Evolutionary conservation across 2,329 filamentous ascomycete genomes (phyloP), one percentile per base, ranked within the genome.

Genomic region (Bertia moriformis): DNA sequence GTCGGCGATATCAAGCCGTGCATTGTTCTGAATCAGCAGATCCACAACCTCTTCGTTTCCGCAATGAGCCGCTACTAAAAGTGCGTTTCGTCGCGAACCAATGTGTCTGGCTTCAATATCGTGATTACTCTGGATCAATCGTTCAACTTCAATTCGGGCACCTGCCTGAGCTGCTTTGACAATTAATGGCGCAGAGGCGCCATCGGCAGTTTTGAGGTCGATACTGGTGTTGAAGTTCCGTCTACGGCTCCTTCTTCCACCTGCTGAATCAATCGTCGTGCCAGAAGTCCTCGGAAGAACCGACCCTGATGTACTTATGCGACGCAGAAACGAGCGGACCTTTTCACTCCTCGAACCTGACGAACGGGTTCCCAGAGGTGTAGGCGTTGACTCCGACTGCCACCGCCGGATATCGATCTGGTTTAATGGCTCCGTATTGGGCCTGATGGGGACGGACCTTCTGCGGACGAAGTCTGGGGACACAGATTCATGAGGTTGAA

Each of bases 1-100:
- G 43, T 60, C 58, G 2, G 42, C 43, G 3, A 47, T 47, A 40
- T 53, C 45, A 10, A 55, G 37, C n/a, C 47, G 48, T 10, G 56
- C 57, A 20, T 51, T 49, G 19, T 47, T 43, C 19, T 52, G 46
- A 12, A 60, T 48, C 13, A 61, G 41, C 12, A 58, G 39, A 20
- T 51, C 47, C 14, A 57, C 52, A 13, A 59, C 45, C 32, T 53
- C 53, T 14, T 55, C 54, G 19, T 55, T 55, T 7, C 57, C 58
- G 43, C 57, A 60, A 41, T 61, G 57, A 4, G 56, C 50, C 38
- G 59, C 58, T 30, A 61, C 55, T 4, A 55, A 45, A 12, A 61
- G 49, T 13, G 58, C 57, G 29, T 51, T 61, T 37, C 55, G 47
- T n/a, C 51, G 49, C 2, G 55, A 54, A 33, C 44, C 39, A 7